Conservation (phyloP, 2,329 filamentous ascomycete genomes). For the Aspergillus persii region DNA sequence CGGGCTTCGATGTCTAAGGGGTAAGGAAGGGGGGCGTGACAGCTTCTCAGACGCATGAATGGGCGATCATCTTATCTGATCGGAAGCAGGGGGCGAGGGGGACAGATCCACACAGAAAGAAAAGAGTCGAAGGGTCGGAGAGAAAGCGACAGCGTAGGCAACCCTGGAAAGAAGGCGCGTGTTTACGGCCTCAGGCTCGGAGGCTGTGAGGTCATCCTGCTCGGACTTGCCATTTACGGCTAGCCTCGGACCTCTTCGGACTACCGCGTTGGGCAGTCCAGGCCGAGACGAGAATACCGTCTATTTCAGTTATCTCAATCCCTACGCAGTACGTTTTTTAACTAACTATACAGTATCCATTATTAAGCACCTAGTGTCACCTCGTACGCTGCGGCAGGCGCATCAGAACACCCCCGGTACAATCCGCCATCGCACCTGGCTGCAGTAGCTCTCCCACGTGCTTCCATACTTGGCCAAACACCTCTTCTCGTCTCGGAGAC, state of each 20-base stretch:
- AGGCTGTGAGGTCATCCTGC: neutral
- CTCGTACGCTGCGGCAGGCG: no score
- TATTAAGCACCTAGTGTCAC: no score
- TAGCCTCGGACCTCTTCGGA: neutral
- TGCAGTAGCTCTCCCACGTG: conserved; percentile 46
- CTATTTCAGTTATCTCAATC: neutral
- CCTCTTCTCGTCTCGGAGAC: conserved; percentile 46
- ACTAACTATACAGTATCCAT: no score
- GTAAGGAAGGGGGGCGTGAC: no score
- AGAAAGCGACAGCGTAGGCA: no score
- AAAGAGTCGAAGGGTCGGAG: no score
- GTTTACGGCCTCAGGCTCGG: neutral
- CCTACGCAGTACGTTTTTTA: no score
- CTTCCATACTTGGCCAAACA: conserved; percentile 48
- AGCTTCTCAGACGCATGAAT: neutral
- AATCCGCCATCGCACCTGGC: conserved; percentile 42
- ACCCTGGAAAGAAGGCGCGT: neutral
- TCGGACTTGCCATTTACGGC: neutral
- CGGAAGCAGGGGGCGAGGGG: no score
- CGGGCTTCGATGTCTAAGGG: neutral
- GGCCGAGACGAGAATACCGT: neutral
- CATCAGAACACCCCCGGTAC: conserved; percentile 37
- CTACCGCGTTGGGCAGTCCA: neutral
- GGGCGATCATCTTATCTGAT: no score
- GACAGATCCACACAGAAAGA: no score